Percentiles rank a stretch among this genome's conserved stretches.
phyloP scores from a whole-genome alignment of 83 land plant genomes.

The Isoetes engelmannii region DNA sequence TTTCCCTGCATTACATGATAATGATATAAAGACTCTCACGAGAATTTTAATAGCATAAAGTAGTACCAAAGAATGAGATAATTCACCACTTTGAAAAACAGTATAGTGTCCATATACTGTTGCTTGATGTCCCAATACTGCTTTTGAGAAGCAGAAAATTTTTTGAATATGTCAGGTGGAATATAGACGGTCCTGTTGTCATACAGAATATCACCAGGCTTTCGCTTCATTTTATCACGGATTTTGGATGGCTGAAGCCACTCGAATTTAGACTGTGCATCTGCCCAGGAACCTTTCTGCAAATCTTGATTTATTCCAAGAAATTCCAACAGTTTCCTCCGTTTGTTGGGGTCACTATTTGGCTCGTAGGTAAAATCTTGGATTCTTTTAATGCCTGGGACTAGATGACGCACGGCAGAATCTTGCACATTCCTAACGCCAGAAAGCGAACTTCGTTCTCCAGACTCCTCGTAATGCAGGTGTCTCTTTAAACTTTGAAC shows the following conservation, averaged over 20 bases:
- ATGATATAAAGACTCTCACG: background rate
- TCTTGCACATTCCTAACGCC: background rate
- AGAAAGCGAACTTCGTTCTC: background rate
- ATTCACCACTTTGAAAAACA: conserved; percentile 93
- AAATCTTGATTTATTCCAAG: conserved; percentile 22
- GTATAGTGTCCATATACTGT: conserved; percentile 84
- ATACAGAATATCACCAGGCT: conserved; percentile 60
- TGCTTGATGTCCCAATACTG: conserved; percentile 85
- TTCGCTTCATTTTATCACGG: conserved; percentile 62
- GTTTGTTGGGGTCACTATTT: conserved; percentile 30
- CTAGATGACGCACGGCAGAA: conserved; percentile 23
- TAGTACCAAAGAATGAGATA: background rate
- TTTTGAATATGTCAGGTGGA: conserved; percentile 60
- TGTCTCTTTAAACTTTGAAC: background rate
- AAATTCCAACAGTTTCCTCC: conserved; percentile 42
- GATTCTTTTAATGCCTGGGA: conserved; percentile 62
- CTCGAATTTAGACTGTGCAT: conserved; percentile 59
- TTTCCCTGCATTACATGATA: conserved; percentile 52
- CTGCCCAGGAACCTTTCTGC: conserved; percentile 38
- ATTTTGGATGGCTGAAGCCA: conserved; percentile 66
- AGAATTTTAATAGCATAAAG: conserved; percentile 7
- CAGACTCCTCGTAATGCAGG: background rate
- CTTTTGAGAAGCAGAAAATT: conserved; percentile 85
- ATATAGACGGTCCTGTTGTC: conserved; percentile 73
- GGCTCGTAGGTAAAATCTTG: conserved; percentile 32